These are phyloP conservation scores for Stachybotrys chartarum DNA, from an alignment of 2,329 filamentous ascomycete genomes.

Conservation along the genomic window DNA sequence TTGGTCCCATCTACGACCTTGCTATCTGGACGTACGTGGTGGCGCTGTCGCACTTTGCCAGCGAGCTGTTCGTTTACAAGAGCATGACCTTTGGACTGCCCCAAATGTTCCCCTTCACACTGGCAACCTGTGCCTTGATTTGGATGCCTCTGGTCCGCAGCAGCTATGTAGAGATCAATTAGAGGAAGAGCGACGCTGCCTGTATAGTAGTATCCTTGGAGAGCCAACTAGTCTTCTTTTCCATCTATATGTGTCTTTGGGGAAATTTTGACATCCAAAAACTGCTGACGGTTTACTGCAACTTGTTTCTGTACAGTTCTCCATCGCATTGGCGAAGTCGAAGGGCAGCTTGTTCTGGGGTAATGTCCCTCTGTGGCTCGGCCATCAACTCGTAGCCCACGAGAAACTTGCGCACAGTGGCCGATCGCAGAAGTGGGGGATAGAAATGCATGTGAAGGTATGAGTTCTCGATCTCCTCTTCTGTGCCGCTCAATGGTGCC, in stretches of 20 bases:
- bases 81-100: constrained; percentile 59
- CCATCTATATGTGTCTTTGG: neutral
- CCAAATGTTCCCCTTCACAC: constrained; percentile 46
- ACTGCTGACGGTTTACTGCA: constrained; percentile 9
- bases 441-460: constrained; percentile 99
- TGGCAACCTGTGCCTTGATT: constrained; percentile 42
- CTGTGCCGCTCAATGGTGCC: constrained; percentile 74
- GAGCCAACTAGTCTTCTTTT: neutral
- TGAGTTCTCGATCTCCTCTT: constrained; percentile 77
- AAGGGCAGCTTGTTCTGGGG: constrained; percentile 86
- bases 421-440: constrained; percentile 83
- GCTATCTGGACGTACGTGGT: constrained; percentile 76
- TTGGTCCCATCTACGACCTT: constrained; percentile 69
- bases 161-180: constrained; percentile 52
- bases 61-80: constrained; percentile 74
- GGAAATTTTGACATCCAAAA: neutral
- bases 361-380: constrained; percentile 97
- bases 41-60: constrained; percentile 70
- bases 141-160: constrained; percentile 64
- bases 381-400: constrained; percentile 96
- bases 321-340: constrained; percentile 70
- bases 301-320: constrained; percentile 70
- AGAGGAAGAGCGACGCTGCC: constrained; percentile 1
- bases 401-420: constrained; percentile 91
- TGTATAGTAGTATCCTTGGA: neutral